A percentile compares a stretch with the other conserved stretches of the same genome.
phyloP scores from a whole-genome alignment of 805 yeast species.

The Kuraishia cidri region DNA sequence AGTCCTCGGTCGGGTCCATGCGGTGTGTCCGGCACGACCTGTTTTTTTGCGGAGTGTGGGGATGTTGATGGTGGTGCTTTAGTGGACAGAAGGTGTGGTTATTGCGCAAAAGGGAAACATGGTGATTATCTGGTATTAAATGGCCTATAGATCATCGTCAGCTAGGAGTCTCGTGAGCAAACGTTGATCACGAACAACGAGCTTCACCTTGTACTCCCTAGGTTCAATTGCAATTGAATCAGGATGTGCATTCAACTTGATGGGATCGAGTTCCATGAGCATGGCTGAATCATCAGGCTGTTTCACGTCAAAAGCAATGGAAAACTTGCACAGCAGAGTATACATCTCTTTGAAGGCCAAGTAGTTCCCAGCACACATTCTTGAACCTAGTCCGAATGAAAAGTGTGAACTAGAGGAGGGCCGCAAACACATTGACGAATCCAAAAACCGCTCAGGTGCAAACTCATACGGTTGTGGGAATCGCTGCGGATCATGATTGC shows the following conservation, averaged over 20 bases:
- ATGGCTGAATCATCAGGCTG: conserved; percentile 22
- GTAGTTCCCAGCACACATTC: conserved; percentile 65
- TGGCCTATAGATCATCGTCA: no score
- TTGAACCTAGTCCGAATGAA: conserved; percentile 61
- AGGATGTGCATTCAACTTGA: conserved; percentile 40
- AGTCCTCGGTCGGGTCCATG: no score
- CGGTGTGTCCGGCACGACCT: no score
- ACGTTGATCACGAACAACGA: conserved; percentile 19
- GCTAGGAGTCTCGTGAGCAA: no score
- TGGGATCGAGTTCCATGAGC: conserved; percentile 40
- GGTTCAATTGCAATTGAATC: conserved; percentile 61
- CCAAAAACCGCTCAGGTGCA: conserved; percentile 45
- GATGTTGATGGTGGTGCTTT: no score
- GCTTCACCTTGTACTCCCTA: conserved; percentile 23
- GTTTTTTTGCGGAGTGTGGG: no score
- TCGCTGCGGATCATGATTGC: conserved; percentile 47
- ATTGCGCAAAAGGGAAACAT: no score
- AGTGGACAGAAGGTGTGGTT: no score
- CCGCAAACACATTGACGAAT: conserved; percentile 11
- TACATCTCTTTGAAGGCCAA: conserved; percentile 63
- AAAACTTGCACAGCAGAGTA: conserved; percentile 40
- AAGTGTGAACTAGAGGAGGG: conserved; percentile 25
- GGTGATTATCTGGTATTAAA: no score
- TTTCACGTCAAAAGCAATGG: conserved; percentile 40
- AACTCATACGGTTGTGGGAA: conserved; percentile 38